Conservation (phyloP, 768 basidiomycete species). For the Myochromella boudieri region DNA sequence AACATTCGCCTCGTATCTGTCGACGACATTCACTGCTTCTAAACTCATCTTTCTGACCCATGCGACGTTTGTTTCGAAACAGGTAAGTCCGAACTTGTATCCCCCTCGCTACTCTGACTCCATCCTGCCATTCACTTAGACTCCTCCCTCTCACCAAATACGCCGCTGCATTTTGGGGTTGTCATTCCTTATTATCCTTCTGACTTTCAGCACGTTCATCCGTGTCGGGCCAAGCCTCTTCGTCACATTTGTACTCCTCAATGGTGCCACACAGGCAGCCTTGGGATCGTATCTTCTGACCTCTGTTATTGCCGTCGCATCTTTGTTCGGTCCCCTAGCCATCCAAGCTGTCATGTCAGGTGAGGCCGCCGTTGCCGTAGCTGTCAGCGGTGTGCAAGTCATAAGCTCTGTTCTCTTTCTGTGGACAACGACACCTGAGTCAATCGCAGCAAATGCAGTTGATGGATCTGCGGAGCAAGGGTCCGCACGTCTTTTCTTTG, state of each 20-base stretch:
- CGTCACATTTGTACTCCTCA: constrained; percentile 63
- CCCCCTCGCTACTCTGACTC: no score
- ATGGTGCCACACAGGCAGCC: constrained; percentile 56
- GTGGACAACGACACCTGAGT: constrained; percentile 36
- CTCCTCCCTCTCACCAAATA: constrained; percentile 59
- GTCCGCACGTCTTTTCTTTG: constrained; percentile 77
- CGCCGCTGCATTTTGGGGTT: constrained; percentile 50
- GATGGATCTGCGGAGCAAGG: constrained; percentile 57
- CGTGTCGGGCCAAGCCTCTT: constrained; percentile 53
- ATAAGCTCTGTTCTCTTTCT: constrained; percentile 61
- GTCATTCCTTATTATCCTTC: constrained; percentile 51
- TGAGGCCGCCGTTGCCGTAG: constrained; percentile 83
- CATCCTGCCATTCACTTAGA: constrained; percentile 35
- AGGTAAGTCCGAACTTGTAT: no score
- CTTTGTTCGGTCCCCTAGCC: constrained; percentile 71
- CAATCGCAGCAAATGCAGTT: constrained; percentile 23
- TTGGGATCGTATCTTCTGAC: constrained; percentile 77
- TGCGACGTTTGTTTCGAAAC: constrained; percentile 68
- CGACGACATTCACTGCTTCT: constrained; percentile 59
- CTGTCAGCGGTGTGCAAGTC: constrained; percentile 76
- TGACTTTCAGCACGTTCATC: constrained; percentile 68
- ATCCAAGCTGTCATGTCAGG: constrained; percentile 81
- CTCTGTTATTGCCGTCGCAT: constrained; percentile 76
- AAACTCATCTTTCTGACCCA: constrained; percentile 74
- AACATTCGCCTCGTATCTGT: constrained; percentile 67